Percentiles rank a stretch among this genome's conserved stretches.
Conservation (phyloP, 2,329 filamentous ascomycete species). For the Colletotrichum destructivum region DNA sequence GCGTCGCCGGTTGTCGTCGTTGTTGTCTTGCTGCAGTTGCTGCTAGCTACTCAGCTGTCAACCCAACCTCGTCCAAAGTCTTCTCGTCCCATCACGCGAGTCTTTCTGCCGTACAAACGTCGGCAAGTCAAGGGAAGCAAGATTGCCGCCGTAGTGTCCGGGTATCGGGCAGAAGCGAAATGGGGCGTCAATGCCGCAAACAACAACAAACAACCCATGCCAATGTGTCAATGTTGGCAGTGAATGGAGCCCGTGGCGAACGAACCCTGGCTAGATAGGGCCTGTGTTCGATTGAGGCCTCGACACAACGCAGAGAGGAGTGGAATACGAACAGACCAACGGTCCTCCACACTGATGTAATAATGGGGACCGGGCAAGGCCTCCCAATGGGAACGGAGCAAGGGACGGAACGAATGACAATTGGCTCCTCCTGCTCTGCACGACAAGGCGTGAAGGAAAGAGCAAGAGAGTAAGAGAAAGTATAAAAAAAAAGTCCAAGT, state of each 20-base stretch:
- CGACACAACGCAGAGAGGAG: slow-evolving; percentile 23
- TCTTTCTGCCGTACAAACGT: neutral
- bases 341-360: slow-evolving; percentile 39
- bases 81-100: neutral
- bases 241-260: slow-evolving; percentile 25
- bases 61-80: slow-evolving; percentile 23
- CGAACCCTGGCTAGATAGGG: neutral
- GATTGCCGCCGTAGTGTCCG: neutral
- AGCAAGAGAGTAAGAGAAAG: no score
- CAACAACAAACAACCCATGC: neutral
- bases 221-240: slow-evolving; percentile 1
- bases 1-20: slow-evolving; percentile 16
- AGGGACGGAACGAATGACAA: slow-evolving; percentile 12
- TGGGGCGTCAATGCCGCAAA: slow-evolving; percentile 12
- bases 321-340: slow-evolving; percentile 41
- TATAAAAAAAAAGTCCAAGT: slow-evolving; percentile 2
- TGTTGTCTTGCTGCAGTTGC: neutral
- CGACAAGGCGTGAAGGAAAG: slow-evolving; percentile 2
- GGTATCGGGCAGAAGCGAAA: slow-evolving; percentile 7
- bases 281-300: slow-evolving; percentile 23
- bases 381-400: slow-evolving; percentile 29
- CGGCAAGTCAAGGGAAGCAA: neutral
- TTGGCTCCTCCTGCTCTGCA: slow-evolving; percentile 5
- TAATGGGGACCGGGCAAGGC: slow-evolving; percentile 22
- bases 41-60: slow-evolving; percentile 25